A percentile compares a stretch with the other conserved stretches of the same genome.
Evolutionary conservation across 257 asterid genomes (phyloP).

Genomic region (Capsicum rhomboideum): DNA sequence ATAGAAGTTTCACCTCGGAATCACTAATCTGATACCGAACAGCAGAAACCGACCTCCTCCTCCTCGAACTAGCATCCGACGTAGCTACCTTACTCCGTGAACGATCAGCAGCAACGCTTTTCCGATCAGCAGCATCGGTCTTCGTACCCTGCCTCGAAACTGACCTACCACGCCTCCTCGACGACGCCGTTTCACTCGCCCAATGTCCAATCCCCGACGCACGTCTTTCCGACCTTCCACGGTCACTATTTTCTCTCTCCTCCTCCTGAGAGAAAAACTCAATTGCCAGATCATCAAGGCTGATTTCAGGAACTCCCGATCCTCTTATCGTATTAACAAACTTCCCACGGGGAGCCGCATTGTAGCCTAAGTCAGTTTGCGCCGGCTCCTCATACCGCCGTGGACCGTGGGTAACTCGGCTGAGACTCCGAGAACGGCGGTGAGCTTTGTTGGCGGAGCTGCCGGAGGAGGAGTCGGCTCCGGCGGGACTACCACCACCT

Average conservation of each 20-base stretch:
- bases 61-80: constrained; percentile 37
- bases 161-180: constrained; percentile 70
- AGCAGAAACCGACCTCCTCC: constrained; percentile 68
- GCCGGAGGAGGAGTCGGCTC: background rate
- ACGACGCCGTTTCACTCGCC: constrained; percentile 81
- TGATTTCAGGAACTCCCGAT: constrained; percentile 58
- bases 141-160: constrained; percentile 37
- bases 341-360: constrained; percentile 45
- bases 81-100: constrained; percentile 18
- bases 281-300: constrained; percentile 79
- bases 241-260: constrained; percentile 25
- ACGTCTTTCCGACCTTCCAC: constrained; percentile 27
- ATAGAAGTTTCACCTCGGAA: constrained; percentile 47
- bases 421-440: constrained; percentile 43
- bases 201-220: constrained; percentile 57
- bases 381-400: constrained; percentile 23
- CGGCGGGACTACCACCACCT: constrained; percentile 36
- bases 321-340: constrained; percentile 79
- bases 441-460: constrained; percentile 15
- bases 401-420: constrained; percentile 27
- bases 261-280: constrained; percentile 55
- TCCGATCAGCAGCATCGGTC: constrained; percentile 19
- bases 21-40: constrained; percentile 55
- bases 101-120: constrained; percentile 10
- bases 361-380: constrained; percentile 21